Evolutionary conservation across 805 yeast genomes (phyloP), one percentile per base, ranked within the genome.

Genomic region (Cyberlindnera xylosilytica): DNA sequence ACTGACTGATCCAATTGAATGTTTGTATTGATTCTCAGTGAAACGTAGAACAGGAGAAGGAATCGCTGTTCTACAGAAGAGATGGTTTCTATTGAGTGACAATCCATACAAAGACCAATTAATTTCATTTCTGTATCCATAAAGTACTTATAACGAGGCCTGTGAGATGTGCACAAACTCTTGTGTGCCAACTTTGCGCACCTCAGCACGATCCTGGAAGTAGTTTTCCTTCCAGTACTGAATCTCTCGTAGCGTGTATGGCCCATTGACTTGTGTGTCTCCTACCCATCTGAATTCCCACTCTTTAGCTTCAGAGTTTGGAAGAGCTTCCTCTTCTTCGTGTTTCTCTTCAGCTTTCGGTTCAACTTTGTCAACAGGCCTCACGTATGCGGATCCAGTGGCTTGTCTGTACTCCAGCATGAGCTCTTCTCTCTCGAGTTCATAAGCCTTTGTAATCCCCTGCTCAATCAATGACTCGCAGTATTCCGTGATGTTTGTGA

Each of bases 401-500:
- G 69, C 69, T 19, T 60, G 56, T 34, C 61, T 60, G 49, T 67
- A 76, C 34, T 56, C 56, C 39, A 83, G 52, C 57, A 69, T 65
- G 29, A 83, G 58, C 55, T 78, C 79, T 51, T 83, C 90, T 45
- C 76, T 62, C 6, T 72, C 70, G 56, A 69, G 33, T 6, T 81
- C 83, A 54, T 82, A 82, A 2, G 74, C 61, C 13, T 73, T 71
- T 1, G 49, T 44, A 23, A 72, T 33, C 0, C 73, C 73, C 20
- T 73, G 67, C 24, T 65, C 66, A 20, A 69, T 52, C 20, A 83
- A 56, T 19, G 54, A 45, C 34, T 77, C 79, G 28, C 79, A 67
- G 4, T 61, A 50, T 15, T 72, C 80, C 1, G 88, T 79, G 3
- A 80, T 62, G 4, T 45, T 34, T 12, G 61, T 55, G 4, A 76